Evolutionary conservation across 768 basidiomycete species (phyloP).

Genomic region (Dictyophora rubrovolvata): DNA sequence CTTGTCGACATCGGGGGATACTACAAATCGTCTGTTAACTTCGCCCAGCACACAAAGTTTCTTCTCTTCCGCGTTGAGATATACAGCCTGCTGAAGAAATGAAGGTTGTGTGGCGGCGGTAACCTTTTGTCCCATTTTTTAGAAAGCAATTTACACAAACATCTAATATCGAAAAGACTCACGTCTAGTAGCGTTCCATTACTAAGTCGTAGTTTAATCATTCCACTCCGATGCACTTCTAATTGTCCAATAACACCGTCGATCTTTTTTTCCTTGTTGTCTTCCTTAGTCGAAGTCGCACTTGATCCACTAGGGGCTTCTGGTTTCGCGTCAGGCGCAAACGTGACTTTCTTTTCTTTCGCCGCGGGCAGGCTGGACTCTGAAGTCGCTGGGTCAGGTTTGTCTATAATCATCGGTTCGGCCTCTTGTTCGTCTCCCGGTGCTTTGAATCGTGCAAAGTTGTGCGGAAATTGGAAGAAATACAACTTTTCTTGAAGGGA

Average conservation of each 20-base stretch:
- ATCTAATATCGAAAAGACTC: constrained; percentile 19
- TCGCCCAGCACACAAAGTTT: constrained; percentile 70
- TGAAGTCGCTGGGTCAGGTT: constrained; percentile 11
- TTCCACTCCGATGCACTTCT: constrained; percentile 77
- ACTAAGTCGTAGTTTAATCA: constrained; percentile 74
- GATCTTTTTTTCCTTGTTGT: constrained; percentile 25
- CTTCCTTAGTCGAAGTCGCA: constrained; percentile 18
- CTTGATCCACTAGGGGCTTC: constrained; percentile 25
- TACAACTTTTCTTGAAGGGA: constrained; percentile 60
- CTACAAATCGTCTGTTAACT: constrained; percentile 74
- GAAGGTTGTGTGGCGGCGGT: constrained; percentile 74
- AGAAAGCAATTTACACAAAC: not conserved
- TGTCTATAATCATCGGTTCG: constrained; percentile 24
- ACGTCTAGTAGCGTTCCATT: constrained; percentile 82
- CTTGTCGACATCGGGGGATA: constrained; percentile 73
- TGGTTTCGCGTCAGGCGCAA: constrained; percentile 50
- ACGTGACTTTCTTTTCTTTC: constrained; percentile 46
- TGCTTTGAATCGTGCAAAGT: constrained; percentile 64
- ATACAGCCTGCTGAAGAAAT: constrained; percentile 80
- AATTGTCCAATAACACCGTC: constrained; percentile 79
- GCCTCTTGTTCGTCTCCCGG: constrained; percentile 14
- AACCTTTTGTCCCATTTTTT: constrained; percentile 37
- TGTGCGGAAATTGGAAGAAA: constrained; percentile 83
- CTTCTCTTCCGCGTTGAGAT: constrained; percentile 52
- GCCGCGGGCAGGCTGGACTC: constrained; percentile 15